A percentile compares a stretch with the other conserved stretches of the same genome.
phyloP scores from a whole-genome alignment of 2,329 filamentous ascomycete genomes.

The Fusarium decemcellulare region DNA sequence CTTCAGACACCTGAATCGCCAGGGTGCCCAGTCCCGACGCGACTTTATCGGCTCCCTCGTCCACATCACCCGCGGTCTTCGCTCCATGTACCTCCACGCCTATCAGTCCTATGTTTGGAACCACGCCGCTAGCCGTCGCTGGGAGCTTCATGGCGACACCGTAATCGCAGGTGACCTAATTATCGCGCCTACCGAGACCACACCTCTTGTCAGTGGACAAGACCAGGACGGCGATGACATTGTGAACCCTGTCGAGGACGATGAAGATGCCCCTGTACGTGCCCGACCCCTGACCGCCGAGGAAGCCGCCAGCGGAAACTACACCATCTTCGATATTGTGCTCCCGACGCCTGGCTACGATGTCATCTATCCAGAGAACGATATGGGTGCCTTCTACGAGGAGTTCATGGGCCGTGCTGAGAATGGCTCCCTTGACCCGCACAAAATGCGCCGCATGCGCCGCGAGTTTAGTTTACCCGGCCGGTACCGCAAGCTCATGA shows the following conservation, averaged over 20 bases:
- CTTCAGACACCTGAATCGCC: conserved; percentile 79
- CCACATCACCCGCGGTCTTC: conserved; percentile 83
- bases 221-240: conserved; percentile 70
- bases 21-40: conserved; percentile 61
- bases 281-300: conserved; percentile 81
- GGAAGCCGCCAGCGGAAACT: conserved; percentile 84
- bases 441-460: conserved; percentile 88
- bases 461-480: conserved; percentile 92
- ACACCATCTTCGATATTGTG: conserved; percentile 88
- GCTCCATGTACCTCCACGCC: conserved; percentile 96
- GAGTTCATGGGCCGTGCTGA: conserved; percentile 86
- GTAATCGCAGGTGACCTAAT: conserved; percentile 91
- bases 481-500: conserved; percentile 88
- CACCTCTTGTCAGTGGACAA: conserved; percentile 64
- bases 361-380: conserved; percentile 87
- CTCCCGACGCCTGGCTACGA: conserved; percentile 94
- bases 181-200: conserved; percentile 61
- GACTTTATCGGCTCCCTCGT: conserved; percentile 89
- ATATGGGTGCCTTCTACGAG: conserved; percentile 86
- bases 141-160: conserved; percentile 78
- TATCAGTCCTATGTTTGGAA: conserved; percentile 99
- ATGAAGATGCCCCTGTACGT: conserved; percentile 62
- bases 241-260: conserved; percentile 59
- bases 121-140: conserved; percentile 83
- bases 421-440: conserved; percentile 85